phyloP scores from a whole-genome alignment of 805 yeast species.

The Candida railenensis region DNA sequence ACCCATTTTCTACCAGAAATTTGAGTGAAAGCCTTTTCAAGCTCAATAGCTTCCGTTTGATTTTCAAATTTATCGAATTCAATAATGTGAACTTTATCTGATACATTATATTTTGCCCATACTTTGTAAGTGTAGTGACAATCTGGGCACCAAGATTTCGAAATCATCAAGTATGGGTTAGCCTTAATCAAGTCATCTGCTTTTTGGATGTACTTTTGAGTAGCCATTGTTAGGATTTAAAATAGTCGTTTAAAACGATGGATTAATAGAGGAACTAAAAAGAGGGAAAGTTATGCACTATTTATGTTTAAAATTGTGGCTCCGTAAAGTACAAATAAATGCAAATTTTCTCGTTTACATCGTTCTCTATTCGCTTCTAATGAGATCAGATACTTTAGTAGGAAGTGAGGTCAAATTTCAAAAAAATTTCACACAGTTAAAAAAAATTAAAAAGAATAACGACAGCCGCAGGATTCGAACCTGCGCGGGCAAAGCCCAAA shows the following conservation, averaged over 20 bases:
- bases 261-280: no score
- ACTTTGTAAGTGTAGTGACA: constrained; percentile 61
- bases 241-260: not conserved
- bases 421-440: no score
- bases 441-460: constrained; percentile 27
- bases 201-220: constrained; percentile 21
- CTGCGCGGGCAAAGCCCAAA: constrained; percentile 66
- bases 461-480: constrained; percentile 66
- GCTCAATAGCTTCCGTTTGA: constrained; percentile 47
- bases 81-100: constrained; percentile 49
- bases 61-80: constrained; percentile 57
- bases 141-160: constrained; percentile 80
- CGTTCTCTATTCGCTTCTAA: no score
- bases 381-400: no score
- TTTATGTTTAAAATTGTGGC: not conserved
- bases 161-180: constrained; percentile 54
- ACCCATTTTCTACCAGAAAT: constrained; percentile 65
- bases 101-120: constrained; percentile 53
- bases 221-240: constrained; percentile 13
- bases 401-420: no score
- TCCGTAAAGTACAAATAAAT: not conserved
- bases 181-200: constrained; percentile 48
- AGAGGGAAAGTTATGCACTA: no score
- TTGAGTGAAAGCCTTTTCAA: constrained; percentile 57
- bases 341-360: not conserved